Conservation (phyloP, 1,139 yeast genomes). For the Hemisphaericaspora xylanilytica region DNA sequence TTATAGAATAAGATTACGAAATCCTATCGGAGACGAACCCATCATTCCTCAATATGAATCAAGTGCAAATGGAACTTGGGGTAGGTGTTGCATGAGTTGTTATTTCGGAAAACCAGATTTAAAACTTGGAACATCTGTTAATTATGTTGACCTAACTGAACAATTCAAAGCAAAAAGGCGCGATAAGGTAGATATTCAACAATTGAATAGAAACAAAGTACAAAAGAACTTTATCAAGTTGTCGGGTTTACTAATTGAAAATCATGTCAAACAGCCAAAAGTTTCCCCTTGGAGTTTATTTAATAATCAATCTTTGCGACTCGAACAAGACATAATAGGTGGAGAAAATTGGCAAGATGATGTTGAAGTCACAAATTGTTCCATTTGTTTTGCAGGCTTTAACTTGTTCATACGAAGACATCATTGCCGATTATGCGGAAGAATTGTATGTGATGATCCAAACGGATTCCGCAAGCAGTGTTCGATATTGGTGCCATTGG, state of each 20-base stretch:
- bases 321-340: conserved; percentile 33
- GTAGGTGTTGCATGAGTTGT: conserved; percentile 67
- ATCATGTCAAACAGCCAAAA: conserved; percentile 14
- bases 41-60: conserved; percentile 36
- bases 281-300: conserved; percentile 9
- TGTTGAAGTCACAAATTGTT: conserved; percentile 49
- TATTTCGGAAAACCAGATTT: conserved; percentile 57
- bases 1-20: conserved; percentile 43
- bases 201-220: conserved; percentile 53
- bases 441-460: conserved; percentile 72
- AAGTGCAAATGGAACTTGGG: conserved; percentile 54
- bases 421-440: conserved; percentile 86
- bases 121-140: conserved; percentile 30
- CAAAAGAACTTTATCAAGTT: conserved; percentile 61
- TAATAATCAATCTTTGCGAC: conserved; percentile 6
- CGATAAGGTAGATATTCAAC: conserved; percentile 36
- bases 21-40: conserved; percentile 31
- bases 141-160: conserved; percentile 48
- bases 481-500: conserved; percentile 68
- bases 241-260: conserved; percentile 24
- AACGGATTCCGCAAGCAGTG: conserved; percentile 43
- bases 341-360: conserved; percentile 66
- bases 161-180: conserved; percentile 44
- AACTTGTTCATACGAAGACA: conserved; percentile 68
- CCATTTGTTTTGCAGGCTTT: conserved; percentile 61